These are phyloP conservation scores for Diaporthe vexans DNA, from an alignment of 2,329 filamentous ascomycete species.

Conservation along the genomic window DNA sequence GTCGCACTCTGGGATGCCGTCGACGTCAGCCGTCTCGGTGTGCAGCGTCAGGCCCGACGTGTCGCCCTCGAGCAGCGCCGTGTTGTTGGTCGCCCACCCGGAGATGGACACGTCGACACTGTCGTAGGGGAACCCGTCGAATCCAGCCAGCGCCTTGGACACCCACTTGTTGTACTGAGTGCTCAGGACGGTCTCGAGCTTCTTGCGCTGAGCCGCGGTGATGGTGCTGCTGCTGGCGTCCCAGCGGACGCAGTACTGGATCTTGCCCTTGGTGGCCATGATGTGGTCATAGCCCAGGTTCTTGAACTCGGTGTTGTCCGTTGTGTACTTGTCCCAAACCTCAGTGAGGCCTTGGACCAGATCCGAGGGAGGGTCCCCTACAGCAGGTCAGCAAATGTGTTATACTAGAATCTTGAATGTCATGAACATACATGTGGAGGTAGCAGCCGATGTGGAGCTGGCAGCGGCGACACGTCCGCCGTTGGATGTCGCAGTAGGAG, in stretches of 20 bases:
- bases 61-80: slow-evolving; percentile 18
- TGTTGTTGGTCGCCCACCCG: slow-evolving; percentile 26
- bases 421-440: slow-evolving; percentile 1
- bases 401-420: background rate
- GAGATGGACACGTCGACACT: slow-evolving; percentile 21
- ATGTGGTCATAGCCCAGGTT: slow-evolving; percentile 11
- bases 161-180: slow-evolving; percentile 31
- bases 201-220: slow-evolving; percentile 9
- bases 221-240: slow-evolving; percentile 13
- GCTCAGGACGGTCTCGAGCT: slow-evolving; percentile 23
- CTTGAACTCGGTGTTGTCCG: slow-evolving; percentile 18
- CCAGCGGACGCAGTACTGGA: slow-evolving; percentile 28
- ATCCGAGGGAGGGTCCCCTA: slow-evolving; percentile 16
- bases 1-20: slow-evolving; percentile 27
- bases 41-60: slow-evolving; percentile 1
- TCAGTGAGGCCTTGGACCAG: background rate
- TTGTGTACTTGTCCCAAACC: slow-evolving; percentile 25
- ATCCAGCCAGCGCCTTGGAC: slow-evolving; percentile 17
- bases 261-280: slow-evolving; percentile 25
- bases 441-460: slow-evolving; percentile 1
- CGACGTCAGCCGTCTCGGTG: slow-evolving; percentile 5
- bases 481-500: background rate
- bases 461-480: slow-evolving; percentile 2
- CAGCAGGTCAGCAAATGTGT: background rate
- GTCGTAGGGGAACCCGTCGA: slow-evolving; percentile 25